Conservation (phyloP, 2,329 filamentous ascomycete species). For the Dactylellina cionopaga region DNA sequence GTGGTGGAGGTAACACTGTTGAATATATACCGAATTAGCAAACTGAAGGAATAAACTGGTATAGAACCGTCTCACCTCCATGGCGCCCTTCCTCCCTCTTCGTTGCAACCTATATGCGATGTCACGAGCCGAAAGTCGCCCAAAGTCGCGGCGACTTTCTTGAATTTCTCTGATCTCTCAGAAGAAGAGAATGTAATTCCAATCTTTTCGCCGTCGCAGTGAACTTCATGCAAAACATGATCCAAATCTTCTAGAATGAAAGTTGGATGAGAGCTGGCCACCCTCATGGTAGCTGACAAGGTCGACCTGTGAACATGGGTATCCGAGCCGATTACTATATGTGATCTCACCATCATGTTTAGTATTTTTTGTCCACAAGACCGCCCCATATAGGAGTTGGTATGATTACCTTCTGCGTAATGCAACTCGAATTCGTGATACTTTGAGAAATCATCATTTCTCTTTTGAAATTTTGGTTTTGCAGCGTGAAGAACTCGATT, state of each 20-base stretch:
- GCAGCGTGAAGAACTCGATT: slow-evolving; percentile 1
- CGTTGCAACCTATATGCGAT: slow-evolving; percentile 15
- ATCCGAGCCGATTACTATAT: too few species aligned
- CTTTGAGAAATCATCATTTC: neutral
- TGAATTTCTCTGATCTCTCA: neutral
- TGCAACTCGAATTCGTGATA: slow-evolving; percentile 6
- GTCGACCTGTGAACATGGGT: neutral
- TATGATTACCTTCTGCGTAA: slow-evolving; percentile 1
- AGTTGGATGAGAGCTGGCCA: neutral
- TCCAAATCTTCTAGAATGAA: slow-evolving; percentile 22
- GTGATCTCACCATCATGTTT: too few species aligned
- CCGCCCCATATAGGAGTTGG: neutral
- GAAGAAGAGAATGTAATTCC: slow-evolving; percentile 1
- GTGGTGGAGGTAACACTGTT: too few species aligned
- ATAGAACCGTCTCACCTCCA: slow-evolving; percentile 15
- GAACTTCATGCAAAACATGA: neutral
- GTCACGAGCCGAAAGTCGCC: neutral
- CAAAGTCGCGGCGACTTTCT: neutral
- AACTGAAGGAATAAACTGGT: too few species aligned
- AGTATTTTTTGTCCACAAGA: too few species aligned
- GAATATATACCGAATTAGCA: neutral
- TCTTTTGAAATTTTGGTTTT: neutral
- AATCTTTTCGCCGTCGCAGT: neutral
- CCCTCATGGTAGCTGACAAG: slow-evolving; percentile 6
- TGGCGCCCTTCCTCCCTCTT: neutral